A percentile compares a stretch with the other conserved stretches of the same genome.
phyloP scores from a whole-genome alignment of 768 basidiomycete genomes.

The Leccinum incarnatum region DNA sequence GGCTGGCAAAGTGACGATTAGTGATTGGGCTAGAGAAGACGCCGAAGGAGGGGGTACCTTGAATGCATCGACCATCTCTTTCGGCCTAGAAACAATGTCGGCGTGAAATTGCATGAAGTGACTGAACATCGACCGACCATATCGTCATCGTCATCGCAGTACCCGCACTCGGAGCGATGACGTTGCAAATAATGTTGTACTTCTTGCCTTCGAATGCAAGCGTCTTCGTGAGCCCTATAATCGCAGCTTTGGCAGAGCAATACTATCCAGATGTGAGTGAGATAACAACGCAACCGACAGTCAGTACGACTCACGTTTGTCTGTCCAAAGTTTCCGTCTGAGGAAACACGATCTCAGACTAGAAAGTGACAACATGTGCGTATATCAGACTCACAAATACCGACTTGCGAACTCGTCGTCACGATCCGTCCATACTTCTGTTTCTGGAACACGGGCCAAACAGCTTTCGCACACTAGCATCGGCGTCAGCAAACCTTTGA shows the following conservation, averaged over 20 bases:
- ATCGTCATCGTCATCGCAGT: conserved; percentile 90
- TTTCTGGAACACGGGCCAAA: conserved; percentile 95
- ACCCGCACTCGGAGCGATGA: conserved; percentile 83
- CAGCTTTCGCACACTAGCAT: conserved; percentile 82
- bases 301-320: conserved; percentile 57
- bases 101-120: no score
- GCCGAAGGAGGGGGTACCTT: conserved; percentile 47
- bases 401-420: conserved; percentile 90
- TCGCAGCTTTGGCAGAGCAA: conserved; percentile 88
- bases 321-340: conserved; percentile 95
- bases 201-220: conserved; percentile 90
- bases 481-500: not conserved
- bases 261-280: conserved; percentile 46
- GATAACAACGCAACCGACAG: not conserved
- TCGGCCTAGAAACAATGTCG: conserved; percentile 46
- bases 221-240: conserved; percentile 86
- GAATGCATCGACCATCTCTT: conserved; percentile 86
- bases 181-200: conserved; percentile 88
- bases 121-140: conserved; percentile 43
- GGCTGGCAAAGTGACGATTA: conserved; percentile 45
- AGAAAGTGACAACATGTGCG: not conserved
- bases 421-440: conserved; percentile 96
- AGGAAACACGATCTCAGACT: not conserved
- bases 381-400: conserved; percentile 67
- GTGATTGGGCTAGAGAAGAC: not conserved